Percentiles rank a stretch among this genome's conserved stretches.
These are phyloP conservation scores for Coniella lustricola DNA, from an alignment of 2,329 filamentous ascomycete genomes.

Conservation along the genomic window DNA sequence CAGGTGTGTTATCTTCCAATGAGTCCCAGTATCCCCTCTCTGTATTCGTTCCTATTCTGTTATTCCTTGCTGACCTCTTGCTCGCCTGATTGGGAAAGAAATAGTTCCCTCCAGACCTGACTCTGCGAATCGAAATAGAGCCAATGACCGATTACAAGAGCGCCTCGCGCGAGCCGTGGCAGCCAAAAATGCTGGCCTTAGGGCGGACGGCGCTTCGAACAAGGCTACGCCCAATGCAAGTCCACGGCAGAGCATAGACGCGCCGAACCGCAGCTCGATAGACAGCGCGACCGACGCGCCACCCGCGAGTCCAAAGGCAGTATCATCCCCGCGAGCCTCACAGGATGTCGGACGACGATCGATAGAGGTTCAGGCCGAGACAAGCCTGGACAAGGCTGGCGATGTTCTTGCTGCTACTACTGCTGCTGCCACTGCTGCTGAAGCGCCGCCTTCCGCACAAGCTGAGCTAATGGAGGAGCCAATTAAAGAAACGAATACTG, in stretches of 20 bases:
- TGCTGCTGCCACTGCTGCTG: neutral
- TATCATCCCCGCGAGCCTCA: constrained; percentile 20
- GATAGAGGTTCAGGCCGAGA: constrained; percentile 2
- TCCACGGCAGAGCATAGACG: constrained; percentile 36
- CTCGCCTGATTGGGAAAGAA: constrained; percentile 8
- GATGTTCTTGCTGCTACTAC: neutral
- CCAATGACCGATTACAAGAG: constrained; percentile 82
- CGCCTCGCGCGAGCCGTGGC: constrained; percentile 81
- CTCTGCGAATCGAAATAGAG: constrained; percentile 42
- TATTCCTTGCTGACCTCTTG: constrained; percentile 1
- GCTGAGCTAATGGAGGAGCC: constrained; percentile 4
- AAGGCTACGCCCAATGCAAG: constrained; percentile 35
- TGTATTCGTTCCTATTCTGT: neutral
- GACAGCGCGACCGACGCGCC: constrained; percentile 20
- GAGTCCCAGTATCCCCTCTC: neutral
- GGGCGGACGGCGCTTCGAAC: constrained; percentile 36
- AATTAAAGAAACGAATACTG: neutral
- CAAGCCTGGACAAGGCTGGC: neutral
- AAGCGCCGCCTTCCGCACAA: neutral
- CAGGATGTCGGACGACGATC: constrained; percentile 19
- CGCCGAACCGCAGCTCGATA: constrained; percentile 24
- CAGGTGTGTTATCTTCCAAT: constrained; percentile 19
- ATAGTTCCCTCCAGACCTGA: constrained; percentile 55
- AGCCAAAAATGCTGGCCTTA: constrained; percentile 49
- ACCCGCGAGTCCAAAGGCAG: constrained; percentile 3